Base-by-base conservation (phyloP, 805 yeast genomes). In the Schwanniomyces occidentalis region DNA sequence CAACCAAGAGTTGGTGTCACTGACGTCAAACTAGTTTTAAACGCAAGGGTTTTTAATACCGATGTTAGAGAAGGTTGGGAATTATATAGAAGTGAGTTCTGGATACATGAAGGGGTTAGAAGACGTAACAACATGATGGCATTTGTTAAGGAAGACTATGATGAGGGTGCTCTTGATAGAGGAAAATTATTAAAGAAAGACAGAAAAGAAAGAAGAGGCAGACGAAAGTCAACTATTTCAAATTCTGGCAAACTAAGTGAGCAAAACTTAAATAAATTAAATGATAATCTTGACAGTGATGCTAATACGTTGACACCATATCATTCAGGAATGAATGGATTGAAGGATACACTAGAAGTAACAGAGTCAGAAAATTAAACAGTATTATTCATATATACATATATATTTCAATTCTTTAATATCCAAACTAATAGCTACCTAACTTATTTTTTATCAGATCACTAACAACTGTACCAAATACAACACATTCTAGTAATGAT, bases 61-160 rank as follows among this genome's bases (percentile, higher is more conserved):
- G 90, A 85, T 31, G 77, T 85, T 5, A 73, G 96, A 43, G 96
- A 90, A 56, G 90, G 88, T 7, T 91, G 99, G 98, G 99, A 91
- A 52, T 59, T 88, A 25, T 91, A 90, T 51, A 64, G 99, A 40
- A 86, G 85, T 46, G 97, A 90, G 56, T 93, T 89, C 54, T 93
- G 98, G 97, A 78, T 80, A 15, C 73, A 83, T 47, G 96, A 89
- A 55, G 85, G 87, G 1, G 76, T 78, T 2, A 71, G 88, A 45
- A 65, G 89, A 43, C 47, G 74, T 14, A 57, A 61, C 20, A 51
- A 51, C 23, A 45, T 67, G 45, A 44, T 68, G 42, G 55, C 58
- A 20, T 68, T 66, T 35, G 42, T 45, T 2, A 47, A 46, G 16
- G 44, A 45, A 44, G 19, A 33, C 18, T 10, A 33, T 26, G 29